phyloP scores from a whole-genome alignment of 2,329 filamentous ascomycete species.

The Colletotrichum eleusines region DNA sequence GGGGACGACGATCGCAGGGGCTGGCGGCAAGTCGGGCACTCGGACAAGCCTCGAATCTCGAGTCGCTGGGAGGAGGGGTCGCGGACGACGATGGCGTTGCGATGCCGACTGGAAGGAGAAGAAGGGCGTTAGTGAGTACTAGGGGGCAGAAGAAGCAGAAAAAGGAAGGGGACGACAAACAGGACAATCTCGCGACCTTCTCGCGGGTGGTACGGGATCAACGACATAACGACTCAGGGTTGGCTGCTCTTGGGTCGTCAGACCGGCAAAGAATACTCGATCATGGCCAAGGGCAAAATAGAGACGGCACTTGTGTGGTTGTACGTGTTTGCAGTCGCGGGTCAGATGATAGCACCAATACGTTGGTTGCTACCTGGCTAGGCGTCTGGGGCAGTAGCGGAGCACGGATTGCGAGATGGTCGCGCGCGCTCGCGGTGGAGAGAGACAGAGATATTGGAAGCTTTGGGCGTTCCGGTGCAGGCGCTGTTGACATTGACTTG shows the following conservation, averaged over 20 bases:
- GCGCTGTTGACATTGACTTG: not conserved
- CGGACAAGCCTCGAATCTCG: constrained; percentile 79
- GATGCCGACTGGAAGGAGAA: constrained; percentile 79
- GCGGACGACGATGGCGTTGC: constrained; percentile 91
- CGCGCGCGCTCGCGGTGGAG: not conserved
- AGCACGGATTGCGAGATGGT: constrained; percentile 7
- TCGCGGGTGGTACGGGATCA: constrained; percentile 80
- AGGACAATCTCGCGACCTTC: constrained; percentile 84
- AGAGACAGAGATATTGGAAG: not conserved
- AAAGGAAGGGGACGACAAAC: constrained; percentile 67
- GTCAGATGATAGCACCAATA: not conserved
- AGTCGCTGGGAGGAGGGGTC: constrained; percentile 88
- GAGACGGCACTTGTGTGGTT: not conserved
- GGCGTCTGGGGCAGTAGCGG: not conserved
- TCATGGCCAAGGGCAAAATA: constrained; percentile 14
- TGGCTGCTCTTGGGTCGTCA: constrained; percentile 24
- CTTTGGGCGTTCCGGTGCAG: not conserved
- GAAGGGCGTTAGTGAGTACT: not conserved
- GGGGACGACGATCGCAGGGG: constrained; percentile 67
- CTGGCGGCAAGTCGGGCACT: constrained; percentile 93
- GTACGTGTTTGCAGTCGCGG: not conserved
- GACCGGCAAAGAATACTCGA: constrained; percentile 12
- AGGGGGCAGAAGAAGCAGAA: not conserved
- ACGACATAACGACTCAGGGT: constrained; percentile 62
- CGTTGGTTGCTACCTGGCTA: not conserved